A percentile compares a stretch with the other conserved stretches of the same genome.
Conservation (phyloP, 2,329 filamentous ascomycete species). For the Penicillium sp. region DNA sequence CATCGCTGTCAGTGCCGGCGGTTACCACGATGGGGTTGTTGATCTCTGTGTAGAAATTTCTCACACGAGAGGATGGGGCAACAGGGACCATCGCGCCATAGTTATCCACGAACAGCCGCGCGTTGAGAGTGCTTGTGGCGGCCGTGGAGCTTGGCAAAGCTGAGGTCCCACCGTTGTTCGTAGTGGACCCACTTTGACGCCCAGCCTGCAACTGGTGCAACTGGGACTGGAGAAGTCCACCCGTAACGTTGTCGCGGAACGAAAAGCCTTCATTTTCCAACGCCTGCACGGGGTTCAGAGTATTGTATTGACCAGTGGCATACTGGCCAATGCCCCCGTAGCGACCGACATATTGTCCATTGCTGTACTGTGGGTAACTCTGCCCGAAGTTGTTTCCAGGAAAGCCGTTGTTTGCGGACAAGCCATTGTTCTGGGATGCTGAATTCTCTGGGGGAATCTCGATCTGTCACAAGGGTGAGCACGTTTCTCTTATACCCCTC, state of each 20-base stretch:
- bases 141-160: background rate
- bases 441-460: background rate
- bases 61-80: background rate
- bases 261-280: slow-evolving; percentile 9
- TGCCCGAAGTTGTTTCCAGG: background rate
- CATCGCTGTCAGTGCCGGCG: background rate
- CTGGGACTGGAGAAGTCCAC: slow-evolving; percentile 3
- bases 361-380: background rate
- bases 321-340: background rate
- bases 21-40: background rate
- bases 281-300: slow-evolving; percentile 11
- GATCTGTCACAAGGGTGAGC: background rate
- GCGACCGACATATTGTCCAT: background rate
- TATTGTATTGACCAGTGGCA: background rate
- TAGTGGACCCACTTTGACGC: background rate
- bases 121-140: background rate
- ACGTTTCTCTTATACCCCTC: background rate
- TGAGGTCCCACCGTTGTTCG: background rate
- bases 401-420: background rate
- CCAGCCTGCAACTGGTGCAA: slow-evolving; percentile 3
- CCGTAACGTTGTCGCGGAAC: slow-evolving; percentile 1
- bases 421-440: background rate
- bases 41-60: background rate
- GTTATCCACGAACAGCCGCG: background rate
- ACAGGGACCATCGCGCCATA: background rate